Evolutionary conservation across 208 protist genomes (phyloP).

Genomic region (Crithidia sp.): DNA sequence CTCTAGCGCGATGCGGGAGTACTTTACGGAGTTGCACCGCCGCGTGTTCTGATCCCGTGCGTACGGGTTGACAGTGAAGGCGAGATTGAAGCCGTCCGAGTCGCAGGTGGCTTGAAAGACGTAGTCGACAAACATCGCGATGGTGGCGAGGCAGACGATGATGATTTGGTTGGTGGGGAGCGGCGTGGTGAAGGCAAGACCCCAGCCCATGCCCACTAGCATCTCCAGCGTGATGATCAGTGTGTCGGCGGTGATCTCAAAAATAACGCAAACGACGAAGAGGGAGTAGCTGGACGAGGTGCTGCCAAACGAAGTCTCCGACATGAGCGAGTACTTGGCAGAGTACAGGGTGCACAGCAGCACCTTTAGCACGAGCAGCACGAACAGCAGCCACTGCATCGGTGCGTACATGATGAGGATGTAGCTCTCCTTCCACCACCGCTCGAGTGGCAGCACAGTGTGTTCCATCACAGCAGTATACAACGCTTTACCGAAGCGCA

Average conservation of each 20-base stretch:
- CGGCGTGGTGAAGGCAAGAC: constrained; percentile 45
- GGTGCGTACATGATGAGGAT: constrained; percentile 59
- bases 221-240: constrained; percentile 52
- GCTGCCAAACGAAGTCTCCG: neutral
- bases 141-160: constrained; percentile 35
- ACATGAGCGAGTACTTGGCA: constrained; percentile 32
- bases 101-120: constrained; percentile 38
- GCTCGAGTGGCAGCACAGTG: constrained; percentile 1
- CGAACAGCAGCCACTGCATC: constrained; percentile 60
- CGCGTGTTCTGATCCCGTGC: neutral
- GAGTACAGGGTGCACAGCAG: constrained; percentile 43
- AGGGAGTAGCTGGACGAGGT: constrained; percentile 9
- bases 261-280: constrained; percentile 27
- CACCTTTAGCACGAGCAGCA: constrained; percentile 38
- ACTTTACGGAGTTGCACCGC: constrained; percentile 31
- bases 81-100: constrained; percentile 13
- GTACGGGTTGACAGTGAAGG: constrained; percentile 35
- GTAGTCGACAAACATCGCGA: constrained; percentile 38
- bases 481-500: neutral
- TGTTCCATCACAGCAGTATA: neutral
- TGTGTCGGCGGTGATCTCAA: constrained; percentile 29
- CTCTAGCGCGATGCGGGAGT: constrained; percentile 18
- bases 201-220: constrained; percentile 67
- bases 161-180: constrained; percentile 42
- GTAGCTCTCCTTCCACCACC: constrained; percentile 33